These are phyloP conservation scores for Oenanthe sinensis DNA, from an alignment of 129 eudicot genomes.

Conservation along the genomic window DNA sequence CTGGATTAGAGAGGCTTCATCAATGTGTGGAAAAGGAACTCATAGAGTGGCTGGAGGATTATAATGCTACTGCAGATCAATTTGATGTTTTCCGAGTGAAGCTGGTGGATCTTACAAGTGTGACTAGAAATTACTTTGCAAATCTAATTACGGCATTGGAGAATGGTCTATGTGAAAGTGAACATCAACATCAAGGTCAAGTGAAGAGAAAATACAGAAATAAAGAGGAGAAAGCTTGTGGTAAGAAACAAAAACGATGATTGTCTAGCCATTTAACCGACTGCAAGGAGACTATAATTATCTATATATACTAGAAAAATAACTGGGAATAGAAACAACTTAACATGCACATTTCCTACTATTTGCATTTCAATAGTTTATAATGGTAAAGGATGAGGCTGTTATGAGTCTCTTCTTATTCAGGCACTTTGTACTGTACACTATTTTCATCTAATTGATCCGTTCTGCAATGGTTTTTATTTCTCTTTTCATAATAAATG, in stretches of 20 bases:
- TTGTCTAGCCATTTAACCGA: background rate
- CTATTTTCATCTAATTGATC: background rate
- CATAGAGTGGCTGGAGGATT: background rate
- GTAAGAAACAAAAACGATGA: background rate
- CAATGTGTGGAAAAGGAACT: conserved; percentile 5
- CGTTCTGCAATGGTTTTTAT: background rate
- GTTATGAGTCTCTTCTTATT: background rate
- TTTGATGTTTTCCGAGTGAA: background rate
- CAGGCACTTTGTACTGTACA: background rate
- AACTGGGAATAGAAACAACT: background rate
- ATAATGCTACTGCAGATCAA: background rate
- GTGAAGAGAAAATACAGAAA: background rate
- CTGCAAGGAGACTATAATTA: background rate
- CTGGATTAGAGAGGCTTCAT: background rate
- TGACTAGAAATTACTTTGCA: conserved; percentile 4
- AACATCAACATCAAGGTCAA: background rate
- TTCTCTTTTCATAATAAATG: too few species aligned
- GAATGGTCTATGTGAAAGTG: conserved; percentile 3
- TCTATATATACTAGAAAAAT: background rate
- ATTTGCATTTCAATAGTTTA: background rate
- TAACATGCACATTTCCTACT: background rate
- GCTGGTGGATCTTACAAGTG: background rate
- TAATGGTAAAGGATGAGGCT: background rate
- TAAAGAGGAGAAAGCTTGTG: background rate
- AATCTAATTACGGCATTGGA: conserved; percentile 1